Base-by-base conservation (phyloP, 192 early-diverging fungal genomes). In the Entomortierella lignicola region DNA sequence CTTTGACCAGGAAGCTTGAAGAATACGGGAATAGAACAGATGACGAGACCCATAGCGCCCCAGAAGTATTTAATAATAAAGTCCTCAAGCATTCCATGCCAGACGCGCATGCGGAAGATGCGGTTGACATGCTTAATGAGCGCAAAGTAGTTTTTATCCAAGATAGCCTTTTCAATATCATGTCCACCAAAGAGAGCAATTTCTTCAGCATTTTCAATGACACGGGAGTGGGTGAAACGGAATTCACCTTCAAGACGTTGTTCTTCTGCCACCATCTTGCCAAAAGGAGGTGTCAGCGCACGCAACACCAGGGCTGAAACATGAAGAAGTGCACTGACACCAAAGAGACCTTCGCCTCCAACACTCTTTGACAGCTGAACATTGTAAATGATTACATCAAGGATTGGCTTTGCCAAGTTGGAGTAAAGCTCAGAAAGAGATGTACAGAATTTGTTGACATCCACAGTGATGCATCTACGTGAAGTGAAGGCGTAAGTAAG, bases 61-160 rank as follows among this genome's bases (percentile, higher is more conserved):
- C 97, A 99, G 61, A 96, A 94, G 84, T 99, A 99, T 81, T 99
- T 99, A 83, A 99, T 95, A 27, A 98, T 87, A 86, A 97, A 98
- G 83, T 98, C 97, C 81, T 99, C 97, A 53, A 98, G 82, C 96
- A 99, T 97, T 26, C 92, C 88, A 77, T 98, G 93, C 80, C 92
- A 92, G 60, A 99, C 92, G 30, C 94, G 91, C 66, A 93, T 86
- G 23, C 89, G 90, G 84, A 93, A 95, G 37, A 96, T 89, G 55
- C 88, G 88, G 75, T 94, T 94, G 75, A 98, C 87, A 74, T 99
- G 97, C 48, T 88, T 87, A 52, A 96, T 90, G 27, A 99, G 87
- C 12, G 88, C 86, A 75, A 87, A 81, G 77, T 96, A 99, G 56
- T 86, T 87, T 48, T 86, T 85, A 58, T 95, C 89, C 56, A 98